Base-by-base conservation (phyloP, 768 basidiomycete species). In the Phanerochaete sordida region DNA sequence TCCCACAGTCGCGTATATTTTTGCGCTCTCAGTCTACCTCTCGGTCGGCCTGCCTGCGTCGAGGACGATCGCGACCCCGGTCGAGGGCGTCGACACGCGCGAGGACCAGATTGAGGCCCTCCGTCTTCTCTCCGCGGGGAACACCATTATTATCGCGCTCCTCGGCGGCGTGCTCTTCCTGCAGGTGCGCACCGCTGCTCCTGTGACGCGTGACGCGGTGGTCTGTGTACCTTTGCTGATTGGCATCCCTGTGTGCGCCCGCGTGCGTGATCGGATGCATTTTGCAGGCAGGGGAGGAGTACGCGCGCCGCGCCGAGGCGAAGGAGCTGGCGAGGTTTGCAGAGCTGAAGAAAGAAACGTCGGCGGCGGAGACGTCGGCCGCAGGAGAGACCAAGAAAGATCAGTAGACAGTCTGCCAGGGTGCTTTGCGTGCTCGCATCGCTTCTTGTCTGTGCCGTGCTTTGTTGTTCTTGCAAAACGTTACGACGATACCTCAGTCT, bases 81-180 rank as follows among this genome's bases (percentile, higher is more conserved):
- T 75, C 48, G 70, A 71, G 31, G 73, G 70, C 55, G 78, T 74
- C 15, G 88, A 91, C 61, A 86, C 86, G 27, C 74, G 78, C 23
- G 75, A 74, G 21, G 90, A 93, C 71, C 84, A 83, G 64, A 72
- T 90, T 59, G 87, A 93, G 67, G 91, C 94, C 21, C 77, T 98
- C 70, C 84, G 84, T 55, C 79, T 97, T 4, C 77, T 96, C 24
- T 85, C 88, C 27, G 95, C 95, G 6, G 94, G 88, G 11, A 96
- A 97, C 69, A 83, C 91, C 51, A 87, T 98, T 60, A 87, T 93
- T 56, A 85, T 87, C 56, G 77, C 85, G 7, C 79, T 85, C 53
- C 78, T 94, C 15, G 80, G 81, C 21, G 82, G 80, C 11, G 80
- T 94, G 56, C 77, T 94, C 23, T 69, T 75, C 31, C 76, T 94